Conservation (phyloP, 768 basidiomycete genomes). For the Lentinula sp. region DNA sequence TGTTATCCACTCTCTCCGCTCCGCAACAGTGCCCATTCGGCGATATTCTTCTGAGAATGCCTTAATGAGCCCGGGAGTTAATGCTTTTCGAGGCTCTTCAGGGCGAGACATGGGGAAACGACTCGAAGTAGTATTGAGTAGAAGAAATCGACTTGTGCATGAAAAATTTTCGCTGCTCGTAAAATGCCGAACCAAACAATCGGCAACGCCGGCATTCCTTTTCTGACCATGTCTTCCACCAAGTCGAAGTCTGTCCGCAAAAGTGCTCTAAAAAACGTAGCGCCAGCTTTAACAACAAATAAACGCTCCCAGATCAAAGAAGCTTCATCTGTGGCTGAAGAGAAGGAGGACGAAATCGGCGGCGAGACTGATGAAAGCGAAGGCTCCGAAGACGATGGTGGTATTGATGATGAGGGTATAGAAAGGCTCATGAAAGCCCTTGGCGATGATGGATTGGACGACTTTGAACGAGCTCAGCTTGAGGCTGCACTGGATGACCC, state of each 20-base stretch:
- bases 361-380: constrained; percentile 4
- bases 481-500: constrained; percentile 30
- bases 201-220: not conserved
- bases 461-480: constrained; percentile 56
- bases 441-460: constrained; percentile 62
- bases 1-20: not conserved
- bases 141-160: too few relatives aligned
- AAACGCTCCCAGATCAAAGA: not conserved
- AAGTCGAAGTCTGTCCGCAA: not conserved
- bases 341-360: not conserved
- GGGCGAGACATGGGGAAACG: not conserved
- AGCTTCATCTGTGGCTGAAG: not conserved
- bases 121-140: too few relatives aligned
- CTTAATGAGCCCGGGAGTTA: not conserved
- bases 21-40: not conserved
- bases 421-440: constrained; percentile 47
- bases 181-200: not conserved
- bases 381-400: constrained; percentile 32
- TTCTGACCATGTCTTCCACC: not conserved
- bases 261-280: not conserved
- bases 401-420: constrained; percentile 54
- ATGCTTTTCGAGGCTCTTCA: not conserved
- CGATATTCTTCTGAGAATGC: not conserved
- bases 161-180: too few relatives aligned
- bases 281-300: not conserved